phyloP scores from a whole-genome alignment of 805 yeast genomes.

The Schwanniomyces sp. region DNA sequence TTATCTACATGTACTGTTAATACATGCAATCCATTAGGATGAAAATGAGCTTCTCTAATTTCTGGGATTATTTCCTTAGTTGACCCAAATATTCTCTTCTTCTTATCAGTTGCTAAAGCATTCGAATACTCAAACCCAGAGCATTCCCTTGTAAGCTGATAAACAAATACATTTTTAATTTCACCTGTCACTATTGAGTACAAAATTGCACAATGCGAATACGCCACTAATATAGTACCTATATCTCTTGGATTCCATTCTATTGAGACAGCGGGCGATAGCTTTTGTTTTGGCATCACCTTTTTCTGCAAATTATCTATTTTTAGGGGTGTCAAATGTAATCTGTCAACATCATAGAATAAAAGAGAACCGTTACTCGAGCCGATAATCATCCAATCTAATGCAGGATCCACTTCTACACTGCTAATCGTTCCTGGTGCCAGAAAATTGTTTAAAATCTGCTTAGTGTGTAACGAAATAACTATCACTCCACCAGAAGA shows the following conservation, averaged over 20 bases:
- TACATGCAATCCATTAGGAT: slow-evolving; percentile 89
- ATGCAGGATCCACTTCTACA: slow-evolving; percentile 76
- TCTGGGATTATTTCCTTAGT: slow-evolving; percentile 33
- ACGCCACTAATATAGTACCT: slow-evolving; percentile 73
- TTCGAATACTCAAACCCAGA: slow-evolving; percentile 52
- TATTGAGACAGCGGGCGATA: slow-evolving; percentile 65
- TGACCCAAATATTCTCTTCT: slow-evolving; percentile 39
- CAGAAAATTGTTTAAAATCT: slow-evolving; percentile 57
- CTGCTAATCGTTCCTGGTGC: slow-evolving; percentile 69
- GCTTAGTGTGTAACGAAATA: slow-evolving; percentile 65
- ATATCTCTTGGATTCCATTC: slow-evolving; percentile 89
- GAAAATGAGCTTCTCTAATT: slow-evolving; percentile 64
- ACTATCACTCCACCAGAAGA: slow-evolving; percentile 60
- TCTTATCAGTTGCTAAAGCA: slow-evolving; percentile 34
- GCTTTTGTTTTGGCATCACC: slow-evolving; percentile 53
- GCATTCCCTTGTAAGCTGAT: slow-evolving; percentile 64
- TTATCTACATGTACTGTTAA: slow-evolving; percentile 81
- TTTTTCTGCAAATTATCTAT: slow-evolving; percentile 70
- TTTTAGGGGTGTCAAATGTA: slow-evolving; percentile 60
- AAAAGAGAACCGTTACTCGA: slow-evolving; percentile 69
- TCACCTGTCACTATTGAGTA: slow-evolving; percentile 65
- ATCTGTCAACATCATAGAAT: slow-evolving; percentile 81
- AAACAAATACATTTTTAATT: slow-evolving; percentile 56
- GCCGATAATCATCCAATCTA: slow-evolving; percentile 87
- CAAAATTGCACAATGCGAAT: slow-evolving; percentile 64